phyloP scores from a whole-genome alignment of 2,329 filamentous ascomycete species.

The Exophiala sp. region DNA sequence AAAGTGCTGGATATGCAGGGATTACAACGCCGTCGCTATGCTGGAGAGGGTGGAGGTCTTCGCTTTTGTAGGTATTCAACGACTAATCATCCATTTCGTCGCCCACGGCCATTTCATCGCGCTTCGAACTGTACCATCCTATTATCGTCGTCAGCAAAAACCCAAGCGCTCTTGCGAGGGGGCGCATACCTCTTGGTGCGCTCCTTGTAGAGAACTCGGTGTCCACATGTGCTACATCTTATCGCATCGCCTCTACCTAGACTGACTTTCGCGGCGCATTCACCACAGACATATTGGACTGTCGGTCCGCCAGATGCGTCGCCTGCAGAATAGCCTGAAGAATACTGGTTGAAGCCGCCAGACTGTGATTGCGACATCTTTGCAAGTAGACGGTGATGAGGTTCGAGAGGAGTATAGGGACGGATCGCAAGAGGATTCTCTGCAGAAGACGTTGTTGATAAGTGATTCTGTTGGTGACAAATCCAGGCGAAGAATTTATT shows the following conservation, averaged over 20 bases:
- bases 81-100: neutral
- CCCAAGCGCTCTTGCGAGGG: neutral
- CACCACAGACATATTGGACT: slow-evolving; percentile 73
- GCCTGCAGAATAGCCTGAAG: slow-evolving; percentile 39
- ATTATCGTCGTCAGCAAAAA: slow-evolving; percentile 4
- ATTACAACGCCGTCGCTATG: slow-evolving; percentile 9
- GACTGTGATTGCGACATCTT: slow-evolving; percentile 40
- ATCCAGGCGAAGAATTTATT: neutral
- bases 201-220: slow-evolving; percentile 96
- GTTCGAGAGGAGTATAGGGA: neutral
- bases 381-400: neutral
- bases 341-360: slow-evolving; percentile 35
- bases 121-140: slow-evolving; percentile 99
- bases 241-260: slow-evolving; percentile 77
- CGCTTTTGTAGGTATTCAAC: neutral
- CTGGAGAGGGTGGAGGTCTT: neutral
- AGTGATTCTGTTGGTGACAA: neutral
- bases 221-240: slow-evolving; percentile 87
- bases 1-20: too few relatives aligned
- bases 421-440: neutral
- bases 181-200: slow-evolving; percentile 79
- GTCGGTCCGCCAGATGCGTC: slow-evolving; percentile 45
- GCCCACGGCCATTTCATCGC: slow-evolving; percentile 51
- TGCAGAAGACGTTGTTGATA: neutral
- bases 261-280: slow-evolving; percentile 74